Percentiles rank a stretch among this genome's conserved stretches.
phyloP scores from a whole-genome alignment of 2,329 filamentous ascomycete genomes.

The Diatrype stigma region DNA sequence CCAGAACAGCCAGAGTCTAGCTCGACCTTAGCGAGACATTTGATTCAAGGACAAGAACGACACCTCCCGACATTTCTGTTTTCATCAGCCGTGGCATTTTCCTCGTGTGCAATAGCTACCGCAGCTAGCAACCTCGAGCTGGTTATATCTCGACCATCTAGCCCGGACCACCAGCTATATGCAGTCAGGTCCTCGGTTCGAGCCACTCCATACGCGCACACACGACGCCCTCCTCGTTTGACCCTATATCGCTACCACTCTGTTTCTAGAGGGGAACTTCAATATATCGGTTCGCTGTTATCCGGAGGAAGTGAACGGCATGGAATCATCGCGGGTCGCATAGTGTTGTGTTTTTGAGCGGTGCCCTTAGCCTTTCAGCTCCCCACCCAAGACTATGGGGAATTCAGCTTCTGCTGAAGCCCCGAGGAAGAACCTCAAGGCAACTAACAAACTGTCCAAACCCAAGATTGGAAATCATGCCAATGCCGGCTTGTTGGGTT shows the following conservation, averaged over 20 bases:
- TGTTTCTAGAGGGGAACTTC: slow-evolving; percentile 26
- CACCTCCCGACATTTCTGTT: background rate
- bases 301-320: slow-evolving; percentile 31
- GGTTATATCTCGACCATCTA: background rate
- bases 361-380: slow-evolving; percentile 19
- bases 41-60: background rate
- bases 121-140: no score
- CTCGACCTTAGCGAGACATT: background rate
- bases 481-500: slow-evolving; percentile 38
- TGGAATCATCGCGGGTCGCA: slow-evolving; percentile 35
- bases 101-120: background rate
- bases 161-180: background rate
- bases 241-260: slow-evolving; percentile 3
- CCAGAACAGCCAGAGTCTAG: background rate
- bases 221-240: background rate
- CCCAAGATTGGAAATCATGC: slow-evolving; percentile 39
- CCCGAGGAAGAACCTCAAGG: slow-evolving; percentile 29
- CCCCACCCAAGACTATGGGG: slow-evolving; percentile 39
- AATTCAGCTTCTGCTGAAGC: slow-evolving; percentile 46
- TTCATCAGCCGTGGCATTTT: background rate
- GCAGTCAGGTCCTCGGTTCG: background rate
- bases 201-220: background rate
- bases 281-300: slow-evolving; percentile 22
- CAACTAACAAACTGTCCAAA: slow-evolving; percentile 49
- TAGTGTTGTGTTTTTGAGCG: slow-evolving; percentile 32